A percentile compares a stretch with the other conserved stretches of the same genome.
These are phyloP conservation scores for Vitis hybrid DNA, from an alignment of 177 flowering plant species.

Conservation along the genomic window DNA sequence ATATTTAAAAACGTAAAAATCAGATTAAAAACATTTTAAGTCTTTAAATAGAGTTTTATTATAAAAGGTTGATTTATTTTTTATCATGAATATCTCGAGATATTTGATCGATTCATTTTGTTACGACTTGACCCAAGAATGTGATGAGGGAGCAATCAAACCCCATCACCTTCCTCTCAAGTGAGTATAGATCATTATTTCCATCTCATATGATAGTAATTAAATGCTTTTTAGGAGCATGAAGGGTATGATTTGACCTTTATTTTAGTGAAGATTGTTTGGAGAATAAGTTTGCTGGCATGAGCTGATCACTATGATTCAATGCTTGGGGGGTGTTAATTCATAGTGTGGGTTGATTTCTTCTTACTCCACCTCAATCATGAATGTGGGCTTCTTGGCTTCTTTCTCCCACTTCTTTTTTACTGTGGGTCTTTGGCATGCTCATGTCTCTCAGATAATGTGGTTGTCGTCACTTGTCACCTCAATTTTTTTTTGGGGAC, in stretches of 20 bases:
- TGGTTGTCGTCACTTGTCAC: background rate
- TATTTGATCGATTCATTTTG: no score
- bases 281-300: slow-evolving; percentile 14
- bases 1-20: no score
- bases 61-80: no score
- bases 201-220: background rate
- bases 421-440: no score
- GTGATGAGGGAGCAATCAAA: no score
- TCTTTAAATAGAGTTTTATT: no score
- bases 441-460: background rate
- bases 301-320: slow-evolving; percentile 14
- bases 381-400: slow-evolving; percentile 25
- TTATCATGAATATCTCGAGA: no score
- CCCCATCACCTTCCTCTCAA: no score
- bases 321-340: slow-evolving; percentile 15
- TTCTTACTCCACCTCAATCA: slow-evolving; percentile 37
- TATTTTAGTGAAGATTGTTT: background rate
- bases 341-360: slow-evolving; percentile 21
- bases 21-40: no score
- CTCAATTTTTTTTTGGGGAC: background rate
- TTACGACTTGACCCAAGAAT: no score
- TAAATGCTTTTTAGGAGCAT: background rate
- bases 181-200: no score
- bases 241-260: background rate
- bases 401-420: no score